Evolutionary conservation across 2,329 filamentous ascomycete genomes (phyloP), one percentile per base, ranked within the genome.

Genomic region (Talaromyces funiculosus): DNA sequence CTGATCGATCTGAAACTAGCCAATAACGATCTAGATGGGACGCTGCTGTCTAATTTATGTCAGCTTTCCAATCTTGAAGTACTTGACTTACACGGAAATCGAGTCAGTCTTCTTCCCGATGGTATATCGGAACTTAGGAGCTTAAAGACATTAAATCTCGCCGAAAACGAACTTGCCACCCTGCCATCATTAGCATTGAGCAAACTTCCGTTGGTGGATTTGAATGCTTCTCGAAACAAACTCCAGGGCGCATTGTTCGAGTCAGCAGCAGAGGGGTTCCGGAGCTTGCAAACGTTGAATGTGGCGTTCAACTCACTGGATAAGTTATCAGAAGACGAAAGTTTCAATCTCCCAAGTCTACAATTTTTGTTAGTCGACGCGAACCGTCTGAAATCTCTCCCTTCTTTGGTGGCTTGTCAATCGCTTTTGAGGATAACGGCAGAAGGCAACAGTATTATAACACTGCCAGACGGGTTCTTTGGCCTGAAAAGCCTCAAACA

Each of bases 1-100:
- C 77, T 99, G 2, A 84, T 87, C 35, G 92, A 97, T 67, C 78
- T 99, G 14, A 93, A 88, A 69, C 80, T 99, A 7, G 88, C 88
- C 9, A 87, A 90, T 60, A 96, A 96, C 67, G 79, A 84, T 16
- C 77, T 96, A 5, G 83, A 84, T 51, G 91, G 90, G 0, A 78
- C 84, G 1, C 75, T 97, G 2, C 82, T 87, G 47, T 69, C 83
- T 0, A 80, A 78, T n/a, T 80, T 96, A 33, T 78, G 82, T 22
- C 80, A 80, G 5, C 79, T 97, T 16, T 77, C 74, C 37, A 85
- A 86, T 55, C 80, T 99, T 0, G 92, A 97, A 71, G 82, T 86
- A 18, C 79, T 97, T 8, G 92, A 97, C 64, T 70, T 97, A 8
- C 90, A 90, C 64, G 84, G 84, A 14, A 99, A 99, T 74, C 84